phyloP scores from a whole-genome alignment of 305 asterid genomes.

The Salvia sclarea region DNA sequence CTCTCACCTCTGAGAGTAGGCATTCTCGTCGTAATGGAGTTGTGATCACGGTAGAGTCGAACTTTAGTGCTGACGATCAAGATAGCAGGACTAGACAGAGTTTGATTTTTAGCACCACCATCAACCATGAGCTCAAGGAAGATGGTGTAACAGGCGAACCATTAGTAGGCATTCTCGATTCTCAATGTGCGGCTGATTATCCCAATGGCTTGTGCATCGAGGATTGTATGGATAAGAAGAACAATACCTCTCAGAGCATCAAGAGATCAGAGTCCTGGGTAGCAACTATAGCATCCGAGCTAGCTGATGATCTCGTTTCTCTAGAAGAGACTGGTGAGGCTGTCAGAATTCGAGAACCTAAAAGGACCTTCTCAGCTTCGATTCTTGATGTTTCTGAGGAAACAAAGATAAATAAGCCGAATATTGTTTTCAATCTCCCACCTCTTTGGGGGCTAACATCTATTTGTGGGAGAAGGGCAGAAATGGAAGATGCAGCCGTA shows the following conservation, averaged over 20 bases:
- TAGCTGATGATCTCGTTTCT: slow-evolving; percentile 43
- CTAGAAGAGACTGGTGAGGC: slow-evolving; percentile 34
- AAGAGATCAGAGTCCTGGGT: slow-evolving; percentile 51
- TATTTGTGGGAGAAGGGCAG: slow-evolving; percentile 63
- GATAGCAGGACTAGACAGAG: slow-evolving; percentile 29
- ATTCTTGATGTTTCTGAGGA: slow-evolving; percentile 52
- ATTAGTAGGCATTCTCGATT: slow-evolving; percentile 28
- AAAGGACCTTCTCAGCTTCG: slow-evolving; percentile 43
- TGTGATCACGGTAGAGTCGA: slow-evolving; percentile 35
- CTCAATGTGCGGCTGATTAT: slow-evolving; percentile 32
- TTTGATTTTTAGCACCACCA: slow-evolving; percentile 32
- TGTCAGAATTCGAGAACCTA: slow-evolving; percentile 37
- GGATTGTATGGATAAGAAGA: slow-evolving; percentile 36
- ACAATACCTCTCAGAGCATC: slow-evolving; percentile 35
- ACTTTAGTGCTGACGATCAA: slow-evolving; percentile 24
- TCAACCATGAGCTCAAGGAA: slow-evolving; percentile 28
- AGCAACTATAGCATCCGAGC: slow-evolving; percentile 39
- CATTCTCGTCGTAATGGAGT: slow-evolving; percentile 36
- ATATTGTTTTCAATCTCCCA: slow-evolving; percentile 36
- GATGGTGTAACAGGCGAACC: slow-evolving; percentile 27
- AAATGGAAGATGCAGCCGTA: slow-evolving; percentile 77
- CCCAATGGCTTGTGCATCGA: slow-evolving; percentile 29
- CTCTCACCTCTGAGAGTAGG: slow-evolving; percentile 37
- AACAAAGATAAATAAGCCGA: slow-evolving; percentile 41
- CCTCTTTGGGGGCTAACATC: slow-evolving; percentile 84